Base-by-base conservation (phyloP, 148 eudicot species). In the Diospyros lotus region DNA sequence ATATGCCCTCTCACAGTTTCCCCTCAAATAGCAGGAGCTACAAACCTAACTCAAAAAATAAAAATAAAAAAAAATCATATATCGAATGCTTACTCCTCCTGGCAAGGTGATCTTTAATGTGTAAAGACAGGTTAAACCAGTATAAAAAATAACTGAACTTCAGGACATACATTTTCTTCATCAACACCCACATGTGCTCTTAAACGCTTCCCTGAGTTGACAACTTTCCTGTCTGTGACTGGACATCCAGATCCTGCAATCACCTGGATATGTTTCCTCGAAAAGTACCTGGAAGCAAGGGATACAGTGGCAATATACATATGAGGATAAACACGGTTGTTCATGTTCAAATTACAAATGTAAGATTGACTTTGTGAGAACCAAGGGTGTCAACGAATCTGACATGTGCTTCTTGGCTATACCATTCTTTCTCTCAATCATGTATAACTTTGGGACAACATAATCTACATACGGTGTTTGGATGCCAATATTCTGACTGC, bases 161-260 rank as follows among this genome's bases (percentile, higher is more conserved):
- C 44, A 51, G 64, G 11, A 79, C 86, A 76, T 89, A 89, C 93
- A 83, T 84, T 84, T 80, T 78, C 85, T 82, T 89, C 93, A 65
- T 84, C 82, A 14, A 87, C 59, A 45, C 86, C 85, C 4, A 87
- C 81, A 64, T 78, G 82, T 58, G 82, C 87, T 71, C 93, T 76
- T 17, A 89, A 78, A 61, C 92, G 93, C 78, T 89, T 89, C 69
- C 83, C 93, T 9, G 90, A 85, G 79, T 89, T 89, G 38, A 85
- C 86, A 78, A 89, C 86, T 80, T 89, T 89, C 82, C 93, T 87
- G 64, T 89, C 93, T 55, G 73, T 18, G 76, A 81, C 77, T 50
- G 86, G 93, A 69, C 93, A 87, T 73, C 90, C 90, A 66, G 80
- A 80, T 72, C 82, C 87, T 56, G 87, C 90, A 61, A 85, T 42